Evolutionary conservation across 495 filamentous ascomycete species (phyloP).

Genomic region (Sporormia fimetaria): DNA sequence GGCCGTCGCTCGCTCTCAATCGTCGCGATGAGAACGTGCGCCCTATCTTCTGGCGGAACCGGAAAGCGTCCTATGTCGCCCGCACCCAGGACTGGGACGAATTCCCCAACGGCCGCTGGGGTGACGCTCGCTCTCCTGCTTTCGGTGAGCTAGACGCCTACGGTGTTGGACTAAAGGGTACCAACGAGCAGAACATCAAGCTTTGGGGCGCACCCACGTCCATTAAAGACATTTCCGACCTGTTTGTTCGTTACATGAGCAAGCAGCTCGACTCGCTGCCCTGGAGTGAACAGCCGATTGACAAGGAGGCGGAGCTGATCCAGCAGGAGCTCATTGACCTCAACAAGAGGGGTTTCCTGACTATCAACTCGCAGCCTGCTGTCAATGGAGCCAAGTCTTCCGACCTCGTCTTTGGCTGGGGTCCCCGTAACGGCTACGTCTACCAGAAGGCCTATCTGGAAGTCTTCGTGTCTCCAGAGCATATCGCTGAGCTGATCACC

Average conservation of each 20-base stretch:
- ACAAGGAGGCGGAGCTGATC: conserved; percentile 67
- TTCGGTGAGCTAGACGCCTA: conserved; percentile 96
- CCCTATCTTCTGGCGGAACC: conserved; percentile 97
- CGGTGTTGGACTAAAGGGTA: conserved; percentile 89
- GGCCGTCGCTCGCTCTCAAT: conserved; percentile 79
- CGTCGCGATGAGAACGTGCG: conserved; percentile 90
- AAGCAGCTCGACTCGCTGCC: conserved; percentile 73
- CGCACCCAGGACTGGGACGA: conserved; percentile 99
- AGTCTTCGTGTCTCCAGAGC: conserved; percentile 66
- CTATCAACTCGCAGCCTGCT: conserved; percentile 95
- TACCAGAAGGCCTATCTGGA: conserved; percentile 98
- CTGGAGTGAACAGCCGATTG: conserved; percentile 87
- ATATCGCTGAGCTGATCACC: conserved; percentile 66
- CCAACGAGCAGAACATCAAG: conserved; percentile 91
- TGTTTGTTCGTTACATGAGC: conserved; percentile 75
- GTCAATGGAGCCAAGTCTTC: conserved; percentile 86
- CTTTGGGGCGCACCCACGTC: conserved; percentile 82
- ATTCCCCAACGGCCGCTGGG: conserved; percentile 98
- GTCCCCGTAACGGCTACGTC: conserved; percentile 86
- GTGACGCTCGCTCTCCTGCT: conserved; percentile 90
- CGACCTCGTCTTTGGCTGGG: conserved; percentile 84
- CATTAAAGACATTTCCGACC: conserved; percentile 63
- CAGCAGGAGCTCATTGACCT: conserved; percentile 63
- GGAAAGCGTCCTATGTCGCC: conserved; percentile 86
- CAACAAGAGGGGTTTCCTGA: conserved; percentile 78